phyloP scores from a whole-genome alignment of 352 stramenopile genomes.

The Blastocystis sp. region DNA sequence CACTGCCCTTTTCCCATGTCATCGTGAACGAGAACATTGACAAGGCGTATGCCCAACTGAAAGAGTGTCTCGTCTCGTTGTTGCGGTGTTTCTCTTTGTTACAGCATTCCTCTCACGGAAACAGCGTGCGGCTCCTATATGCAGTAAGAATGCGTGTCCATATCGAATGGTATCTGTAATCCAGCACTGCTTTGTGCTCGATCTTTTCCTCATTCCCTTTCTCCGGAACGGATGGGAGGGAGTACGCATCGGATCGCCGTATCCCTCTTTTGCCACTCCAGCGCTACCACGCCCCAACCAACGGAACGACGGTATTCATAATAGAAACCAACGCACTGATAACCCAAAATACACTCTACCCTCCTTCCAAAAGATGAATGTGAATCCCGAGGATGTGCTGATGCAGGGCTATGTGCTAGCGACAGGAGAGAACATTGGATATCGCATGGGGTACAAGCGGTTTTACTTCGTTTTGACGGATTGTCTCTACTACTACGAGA shows the following conservation, averaged over 20 bases:
- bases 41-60: conserved; percentile 81
- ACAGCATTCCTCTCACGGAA: neutral
- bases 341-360: too few relatives aligned
- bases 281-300: too few relatives aligned
- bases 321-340: too few relatives aligned
- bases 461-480: conserved; percentile 63
- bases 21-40: conserved; percentile 86
- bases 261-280: too few relatives aligned
- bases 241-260: too few relatives aligned
- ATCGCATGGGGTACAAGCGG: conserved; percentile 29
- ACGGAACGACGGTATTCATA: too few relatives aligned
- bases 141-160: neutral
- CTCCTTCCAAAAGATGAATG: conserved; percentile 15
- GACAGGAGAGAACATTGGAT: conserved; percentile 38
- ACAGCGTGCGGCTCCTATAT: neutral
- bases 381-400: neutral
- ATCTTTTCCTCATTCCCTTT: conserved; percentile 46
- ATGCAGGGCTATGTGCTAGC: conserved; percentile 65
- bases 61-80: conserved; percentile 81
- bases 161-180: conserved; percentile 69
- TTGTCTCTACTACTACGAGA: conserved; percentile 56
- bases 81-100: conserved; percentile 75
- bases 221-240: neutral
- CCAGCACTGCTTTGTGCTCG: neutral
- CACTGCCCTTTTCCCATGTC: conserved; percentile 82